Base-by-base conservation (phyloP, 176 grass and related monocot species). In the Aechmea fasciata region DNA sequence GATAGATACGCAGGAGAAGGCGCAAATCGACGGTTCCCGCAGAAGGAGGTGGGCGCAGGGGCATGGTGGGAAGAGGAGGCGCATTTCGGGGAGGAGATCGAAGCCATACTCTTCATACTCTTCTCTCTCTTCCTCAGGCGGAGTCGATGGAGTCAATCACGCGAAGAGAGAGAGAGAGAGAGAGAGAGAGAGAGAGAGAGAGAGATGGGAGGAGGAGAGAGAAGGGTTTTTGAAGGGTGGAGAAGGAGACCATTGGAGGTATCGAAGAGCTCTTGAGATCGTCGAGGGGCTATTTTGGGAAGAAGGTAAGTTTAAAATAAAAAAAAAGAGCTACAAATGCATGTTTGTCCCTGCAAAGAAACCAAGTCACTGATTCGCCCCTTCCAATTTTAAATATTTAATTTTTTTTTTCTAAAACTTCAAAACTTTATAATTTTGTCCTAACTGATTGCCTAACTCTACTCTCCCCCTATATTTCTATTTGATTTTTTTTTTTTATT, bases 201-300 rank as follows among this genome's bases (percentile, higher is more conserved):
- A 6, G 33, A 26, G 25, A 26, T 26, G 1, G 25, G 3, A 6
- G 3, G 55, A 20, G 55, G 55, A 61, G 55, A 61, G 55, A 61
- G 55, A 59, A 59, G 55, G 2, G 55, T 18, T 66, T 52, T 50
- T 73, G 69, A 67, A 59, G 70, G 63, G 33, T 17, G 11, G 78
- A 20, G 13, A 18, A 25, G 48, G 47, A 9, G 63, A 83, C 73
- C 77, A 78, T 88, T 68, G 78, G 85, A 78, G 70, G 63, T 78
- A 88, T 88, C 81, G 77, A 80, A 65, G 50, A 48, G 51, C 66
- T 81, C 78, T 81, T 75, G 81, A 71, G 73, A 81, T 81, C 53
- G 52, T 81, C 69, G 74, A 88, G 26, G 77, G 81, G 2, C 67
- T 28, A 52, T 53, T 64, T 11, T 25, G 51, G 55, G 55, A 19